Percentiles rank a stretch among this genome's conserved stretches.
phyloP scores from a whole-genome alignment of 768 basidiomycete genomes.

The Suillus sp. region DNA sequence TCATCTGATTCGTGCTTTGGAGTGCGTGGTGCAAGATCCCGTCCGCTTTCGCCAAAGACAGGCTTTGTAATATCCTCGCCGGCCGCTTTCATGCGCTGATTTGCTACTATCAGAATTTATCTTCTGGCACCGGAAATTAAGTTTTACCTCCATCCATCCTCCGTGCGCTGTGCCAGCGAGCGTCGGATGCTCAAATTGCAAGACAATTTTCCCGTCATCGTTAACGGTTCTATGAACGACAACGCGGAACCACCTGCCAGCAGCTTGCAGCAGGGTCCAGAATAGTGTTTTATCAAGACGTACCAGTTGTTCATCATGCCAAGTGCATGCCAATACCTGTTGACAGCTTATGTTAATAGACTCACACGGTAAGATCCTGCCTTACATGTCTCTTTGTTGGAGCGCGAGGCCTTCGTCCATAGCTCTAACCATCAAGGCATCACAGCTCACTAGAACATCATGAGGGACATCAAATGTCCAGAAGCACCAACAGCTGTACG shows the following conservation, averaged over 20 bases:
- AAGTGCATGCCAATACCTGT: constrained; percentile 51
- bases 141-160: constrained; percentile 60
- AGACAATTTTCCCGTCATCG: constrained; percentile 21
- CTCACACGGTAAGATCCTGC: background rate
- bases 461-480: constrained; percentile 48
- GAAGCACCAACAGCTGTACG: constrained; percentile 56
- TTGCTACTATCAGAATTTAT: background rate
- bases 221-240: constrained; percentile 42
- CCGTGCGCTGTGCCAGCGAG: constrained; percentile 46
- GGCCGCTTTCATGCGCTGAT: constrained; percentile 45
- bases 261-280: background rate
- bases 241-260: constrained; percentile 57
- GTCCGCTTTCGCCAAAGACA: constrained; percentile 29
- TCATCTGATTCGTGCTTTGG: constrained; percentile 19
- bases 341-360: constrained; percentile 13
- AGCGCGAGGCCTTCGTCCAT: constrained; percentile 55
- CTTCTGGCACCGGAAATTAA: background rate
- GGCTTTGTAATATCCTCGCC: constrained; percentile 49
- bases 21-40: background rate
- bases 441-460: constrained; percentile 34
- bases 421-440: constrained; percentile 49
- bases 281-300: constrained; percentile 11
- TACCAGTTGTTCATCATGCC: constrained; percentile 61
- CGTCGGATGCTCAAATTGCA: constrained; percentile 63
- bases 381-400: constrained; percentile 57